Conservation (phyloP, 2,329 filamentous ascomycete genomes). For the Aspergillus sp. region DNA sequence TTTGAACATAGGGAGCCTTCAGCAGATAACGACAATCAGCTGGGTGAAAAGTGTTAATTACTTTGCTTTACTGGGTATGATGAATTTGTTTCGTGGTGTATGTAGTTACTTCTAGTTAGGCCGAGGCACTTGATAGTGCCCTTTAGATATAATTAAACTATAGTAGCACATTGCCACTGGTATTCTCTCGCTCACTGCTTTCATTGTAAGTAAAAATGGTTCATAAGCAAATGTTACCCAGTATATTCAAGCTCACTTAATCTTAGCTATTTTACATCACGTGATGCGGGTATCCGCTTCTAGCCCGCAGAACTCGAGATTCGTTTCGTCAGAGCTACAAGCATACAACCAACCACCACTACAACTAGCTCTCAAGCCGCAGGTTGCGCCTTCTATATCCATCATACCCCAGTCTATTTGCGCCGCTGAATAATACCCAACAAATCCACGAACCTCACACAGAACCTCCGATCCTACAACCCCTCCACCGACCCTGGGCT, state of each 20-base stretch:
- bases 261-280: neutral
- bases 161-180: neutral
- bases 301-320: neutral
- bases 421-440: neutral
- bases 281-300: neutral
- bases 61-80: neutral
- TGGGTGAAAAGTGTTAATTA: conserved; percentile 13
- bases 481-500: neutral
- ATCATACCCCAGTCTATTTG: neutral
- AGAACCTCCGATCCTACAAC: neutral
- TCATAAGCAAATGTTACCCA: too few species aligned
- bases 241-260: too few species aligned
- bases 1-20: conserved; percentile 24
- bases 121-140: neutral
- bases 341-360: neutral
- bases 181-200: too few species aligned
- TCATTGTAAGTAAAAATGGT: too few species aligned
- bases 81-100: conserved; percentile 6
- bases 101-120: neutral
- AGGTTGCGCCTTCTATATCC: neutral
- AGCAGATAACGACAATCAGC: conserved; percentile 23
- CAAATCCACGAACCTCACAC: neutral
- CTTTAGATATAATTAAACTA: conserved; percentile 4
- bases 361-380: neutral
- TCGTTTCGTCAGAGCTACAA: neutral